phyloP scores from a whole-genome alignment of 75 land plant genomes.

The Azolla pinnata region DNA sequence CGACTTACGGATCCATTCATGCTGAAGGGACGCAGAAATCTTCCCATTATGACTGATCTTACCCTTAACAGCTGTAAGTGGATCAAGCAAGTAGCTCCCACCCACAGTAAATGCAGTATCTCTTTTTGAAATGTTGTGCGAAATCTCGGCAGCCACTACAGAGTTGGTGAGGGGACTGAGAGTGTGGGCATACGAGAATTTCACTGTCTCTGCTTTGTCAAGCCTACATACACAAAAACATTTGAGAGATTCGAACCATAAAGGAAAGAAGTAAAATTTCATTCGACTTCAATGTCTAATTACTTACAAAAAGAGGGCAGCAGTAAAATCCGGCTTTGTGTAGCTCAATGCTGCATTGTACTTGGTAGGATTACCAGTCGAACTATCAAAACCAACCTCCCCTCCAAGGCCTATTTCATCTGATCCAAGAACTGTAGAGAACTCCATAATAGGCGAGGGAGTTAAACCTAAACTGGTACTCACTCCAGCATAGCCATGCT shows the following conservation, averaged over 20 bases:
- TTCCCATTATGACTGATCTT: slow-evolving; percentile 43
- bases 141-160: slow-evolving; percentile 52
- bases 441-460: slow-evolving; percentile 49
- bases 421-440: slow-evolving; percentile 53
- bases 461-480: slow-evolving; percentile 47
- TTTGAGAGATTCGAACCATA: no score
- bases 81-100: slow-evolving; percentile 39
- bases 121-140: slow-evolving; percentile 31
- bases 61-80: slow-evolving; percentile 38
- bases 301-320: slow-evolving; percentile 29
- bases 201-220: slow-evolving; percentile 51
- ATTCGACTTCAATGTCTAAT: no score
- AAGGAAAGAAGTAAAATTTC: no score
- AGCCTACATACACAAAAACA: not conserved
- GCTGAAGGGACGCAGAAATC: slow-evolving; percentile 43
- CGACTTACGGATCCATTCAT: slow-evolving; percentile 62
- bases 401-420: slow-evolving; percentile 60
- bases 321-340: slow-evolving; percentile 44
- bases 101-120: slow-evolving; percentile 50
- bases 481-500: slow-evolving; percentile 58
- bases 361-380: slow-evolving; percentile 43
- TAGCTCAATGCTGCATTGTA: slow-evolving; percentile 46
- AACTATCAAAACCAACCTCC: slow-evolving; percentile 56
- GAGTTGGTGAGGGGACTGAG: slow-evolving; percentile 30
- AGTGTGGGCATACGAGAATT: slow-evolving; percentile 47